phyloP scores from a whole-genome alignment of 345 rosid species.

The Aquilaria malaccensis region DNA sequence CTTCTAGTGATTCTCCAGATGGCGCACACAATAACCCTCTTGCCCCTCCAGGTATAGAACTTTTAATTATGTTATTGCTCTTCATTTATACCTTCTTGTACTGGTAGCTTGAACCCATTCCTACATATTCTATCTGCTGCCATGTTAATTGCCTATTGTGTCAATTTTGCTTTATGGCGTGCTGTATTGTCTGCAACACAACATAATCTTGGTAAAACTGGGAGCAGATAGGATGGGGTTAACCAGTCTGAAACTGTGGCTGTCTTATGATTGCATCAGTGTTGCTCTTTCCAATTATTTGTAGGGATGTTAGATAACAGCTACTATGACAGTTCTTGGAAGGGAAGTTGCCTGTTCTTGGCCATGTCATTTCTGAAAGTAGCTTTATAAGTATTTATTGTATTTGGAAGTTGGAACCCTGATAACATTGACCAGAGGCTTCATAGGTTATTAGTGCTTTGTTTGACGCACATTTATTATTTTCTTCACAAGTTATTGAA shows the following conservation, averaged over 20 bases:
- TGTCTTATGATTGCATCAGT: too few species aligned
- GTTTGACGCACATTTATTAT: neutral
- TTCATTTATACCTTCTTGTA: neutral
- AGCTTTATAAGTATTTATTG: neutral
- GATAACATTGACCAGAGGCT: neutral
- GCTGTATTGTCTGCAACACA: neutral
- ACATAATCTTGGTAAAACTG: neutral
- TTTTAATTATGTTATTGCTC: neutral
- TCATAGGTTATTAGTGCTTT: neutral
- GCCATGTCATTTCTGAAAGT: neutral
- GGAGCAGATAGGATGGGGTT: neutral
- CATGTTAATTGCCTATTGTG: neutral
- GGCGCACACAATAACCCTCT: conserved; percentile 5
- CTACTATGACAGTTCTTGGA: neutral
- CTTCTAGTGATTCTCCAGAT: conserved; percentile 8
- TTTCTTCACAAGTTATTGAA: conserved; percentile 39
- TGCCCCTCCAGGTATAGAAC: conserved; percentile 30
- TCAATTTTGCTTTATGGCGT: neutral
- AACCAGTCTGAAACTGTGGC: too few species aligned
- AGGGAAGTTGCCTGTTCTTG: neutral
- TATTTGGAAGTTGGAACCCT: neutral
- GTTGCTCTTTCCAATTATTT: too few species aligned
- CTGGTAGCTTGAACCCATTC: too few species aligned
- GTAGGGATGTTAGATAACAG: too few species aligned
- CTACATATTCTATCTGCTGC: too few species aligned